Percentiles rank a stretch among this genome's conserved stretches.
These are phyloP conservation scores for Macrolepiota fuliginosa DNA, from an alignment of 768 basidiomycete species.

Conservation along the genomic window DNA sequence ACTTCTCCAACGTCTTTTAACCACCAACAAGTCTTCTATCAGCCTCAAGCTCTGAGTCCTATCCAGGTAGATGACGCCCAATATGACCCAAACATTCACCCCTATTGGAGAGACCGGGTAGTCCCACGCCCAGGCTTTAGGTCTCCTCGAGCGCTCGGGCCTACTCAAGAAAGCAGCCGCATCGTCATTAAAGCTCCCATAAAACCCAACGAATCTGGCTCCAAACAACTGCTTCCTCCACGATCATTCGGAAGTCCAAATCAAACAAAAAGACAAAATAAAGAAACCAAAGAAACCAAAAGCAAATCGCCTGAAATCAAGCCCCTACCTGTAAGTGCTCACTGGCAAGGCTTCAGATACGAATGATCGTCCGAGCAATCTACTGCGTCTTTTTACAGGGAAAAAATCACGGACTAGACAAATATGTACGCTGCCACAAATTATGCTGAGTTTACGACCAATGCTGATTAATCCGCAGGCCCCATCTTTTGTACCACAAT, in stretches of 20 bases:
- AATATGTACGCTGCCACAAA: conserved; percentile 33
- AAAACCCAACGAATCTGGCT: neutral
- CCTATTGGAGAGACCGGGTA: conserved; percentile 11
- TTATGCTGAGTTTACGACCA: neutral
- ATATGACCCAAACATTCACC: conserved; percentile 4
- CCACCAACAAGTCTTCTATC: neutral
- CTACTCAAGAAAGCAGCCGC: conserved; percentile 1
- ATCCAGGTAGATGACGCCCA: conserved; percentile 6
- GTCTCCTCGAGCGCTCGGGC: conserved; percentile 1
- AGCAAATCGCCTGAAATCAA: neutral
- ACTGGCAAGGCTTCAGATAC: no score
- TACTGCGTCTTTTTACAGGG: neutral
- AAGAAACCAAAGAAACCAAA: neutral
- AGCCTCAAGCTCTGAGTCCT: neutral
- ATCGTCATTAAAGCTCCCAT: conserved; percentile 6
- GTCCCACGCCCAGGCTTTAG: conserved; percentile 8
- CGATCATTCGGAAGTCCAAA: neutral
- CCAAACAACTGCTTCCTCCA: conserved; percentile 1
- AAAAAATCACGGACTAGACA: conserved; percentile 30
- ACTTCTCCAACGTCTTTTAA: neutral
- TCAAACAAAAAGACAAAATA: neutral
- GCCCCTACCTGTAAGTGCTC: neutral
- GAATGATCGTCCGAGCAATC: neutral
- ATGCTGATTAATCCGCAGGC: conserved; percentile 29
- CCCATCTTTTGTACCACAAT: conserved; percentile 46